Evolutionary conservation across 2,329 filamentous ascomycete species (phyloP).

Genomic region (Bimuria novae-zelandiae): DNA sequence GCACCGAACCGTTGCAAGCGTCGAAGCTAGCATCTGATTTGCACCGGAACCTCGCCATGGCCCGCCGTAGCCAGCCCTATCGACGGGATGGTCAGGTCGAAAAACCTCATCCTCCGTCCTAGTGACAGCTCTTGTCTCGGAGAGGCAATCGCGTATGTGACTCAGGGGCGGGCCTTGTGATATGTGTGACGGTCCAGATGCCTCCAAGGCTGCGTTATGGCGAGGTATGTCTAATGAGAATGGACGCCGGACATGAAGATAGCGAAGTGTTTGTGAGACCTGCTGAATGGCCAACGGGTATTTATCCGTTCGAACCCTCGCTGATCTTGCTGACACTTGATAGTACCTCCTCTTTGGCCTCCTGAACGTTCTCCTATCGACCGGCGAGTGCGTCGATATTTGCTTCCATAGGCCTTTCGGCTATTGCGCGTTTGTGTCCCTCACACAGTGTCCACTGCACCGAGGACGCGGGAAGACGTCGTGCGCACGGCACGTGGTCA

Average conservation of each 20-base stretch:
- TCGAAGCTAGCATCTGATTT: neutral
- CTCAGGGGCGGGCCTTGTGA: slow-evolving; percentile 1
- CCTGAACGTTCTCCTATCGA: neutral
- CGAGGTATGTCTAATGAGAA: neutral
- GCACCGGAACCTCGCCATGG: neutral
- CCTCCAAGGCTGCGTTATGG: neutral
- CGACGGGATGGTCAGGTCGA: neutral
- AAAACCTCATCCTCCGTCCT: neutral
- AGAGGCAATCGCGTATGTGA: too few species aligned
- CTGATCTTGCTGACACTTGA: neutral
- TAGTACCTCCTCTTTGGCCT: neutral
- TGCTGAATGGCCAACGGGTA: neutral
- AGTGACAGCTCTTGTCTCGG: too few species aligned
- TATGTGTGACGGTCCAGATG: neutral
- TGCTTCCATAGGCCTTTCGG: too few species aligned
- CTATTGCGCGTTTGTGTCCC: neutral
- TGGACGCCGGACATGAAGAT: neutral
- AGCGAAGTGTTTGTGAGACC: neutral
- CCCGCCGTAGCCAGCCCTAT: neutral
- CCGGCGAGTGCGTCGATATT: neutral
- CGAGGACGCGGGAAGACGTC: neutral
- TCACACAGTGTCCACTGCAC: neutral
- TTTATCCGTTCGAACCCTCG: neutral
- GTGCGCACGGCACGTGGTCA: too few species aligned
- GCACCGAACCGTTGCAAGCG: neutral